A percentile compares a stretch with the other conserved stretches of the same genome.
phyloP scores from a whole-genome alignment of 2,329 filamentous ascomycete genomes.

The Penicillium sp. region DNA sequence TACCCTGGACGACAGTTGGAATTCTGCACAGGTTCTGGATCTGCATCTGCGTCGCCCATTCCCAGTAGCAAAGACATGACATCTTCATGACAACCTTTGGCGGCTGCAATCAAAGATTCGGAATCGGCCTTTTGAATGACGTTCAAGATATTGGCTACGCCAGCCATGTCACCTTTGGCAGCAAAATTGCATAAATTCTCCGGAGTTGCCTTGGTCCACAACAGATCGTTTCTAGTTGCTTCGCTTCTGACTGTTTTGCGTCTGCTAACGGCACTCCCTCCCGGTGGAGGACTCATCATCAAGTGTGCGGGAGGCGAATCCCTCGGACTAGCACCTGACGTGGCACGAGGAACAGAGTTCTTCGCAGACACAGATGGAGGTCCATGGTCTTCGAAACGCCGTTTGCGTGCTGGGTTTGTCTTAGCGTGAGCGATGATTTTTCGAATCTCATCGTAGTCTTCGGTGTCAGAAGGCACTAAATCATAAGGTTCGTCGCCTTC shows the following conservation, averaged over 20 bases:
- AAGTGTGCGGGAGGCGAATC: constrained; percentile 39
- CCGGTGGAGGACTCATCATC: constrained; percentile 39
- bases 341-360: constrained; percentile 38
- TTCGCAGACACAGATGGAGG: constrained; percentile 26
- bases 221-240: constrained; percentile 46
- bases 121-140: constrained; percentile 63
- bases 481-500: constrained; percentile 89
- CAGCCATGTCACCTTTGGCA: constrained; percentile 47
- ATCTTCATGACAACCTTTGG: constrained; percentile 84
- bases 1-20: constrained; percentile 60
- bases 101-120: constrained; percentile 83
- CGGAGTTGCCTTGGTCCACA: constrained; percentile 49
- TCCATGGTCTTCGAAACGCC: constrained; percentile 41
- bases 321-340: constrained; percentile 43
- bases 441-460: constrained; percentile 77
- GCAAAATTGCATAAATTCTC: constrained; percentile 48
- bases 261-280: constrained; percentile 31
- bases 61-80: constrained; percentile 75
- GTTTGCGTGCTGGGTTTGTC: constrained; percentile 47
- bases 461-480: constrained; percentile 68
- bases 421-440: constrained; percentile 62
- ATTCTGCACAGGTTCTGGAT: constrained; percentile 61
- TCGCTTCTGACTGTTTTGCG: constrained; percentile 46
- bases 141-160: constrained; percentile 48
- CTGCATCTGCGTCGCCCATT: constrained; percentile 62